These are phyloP conservation scores for Silene vulgaris DNA, from an alignment of 179 eudicot genomes.

Conservation along the genomic window DNA sequence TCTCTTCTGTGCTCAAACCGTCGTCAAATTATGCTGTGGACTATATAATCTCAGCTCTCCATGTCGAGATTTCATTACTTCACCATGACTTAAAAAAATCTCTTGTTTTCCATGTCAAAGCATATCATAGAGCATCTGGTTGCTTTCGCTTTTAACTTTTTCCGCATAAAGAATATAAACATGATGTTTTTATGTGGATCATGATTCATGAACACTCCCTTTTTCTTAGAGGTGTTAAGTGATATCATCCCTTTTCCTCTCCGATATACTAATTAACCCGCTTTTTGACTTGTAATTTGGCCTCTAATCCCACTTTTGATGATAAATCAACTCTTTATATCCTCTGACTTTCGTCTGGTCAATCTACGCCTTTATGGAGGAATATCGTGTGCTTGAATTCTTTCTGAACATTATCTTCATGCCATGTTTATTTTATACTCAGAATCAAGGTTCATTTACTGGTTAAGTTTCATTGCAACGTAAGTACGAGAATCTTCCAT, in stretches of 20 bases:
- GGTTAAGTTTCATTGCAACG: neutral
- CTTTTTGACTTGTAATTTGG: conserved; percentile 15
- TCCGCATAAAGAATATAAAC: conserved; percentile 21
- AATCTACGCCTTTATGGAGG: conserved; percentile 10
- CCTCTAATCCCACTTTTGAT: conserved; percentile 21
- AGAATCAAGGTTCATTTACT: neutral
- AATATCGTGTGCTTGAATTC: conserved; percentile 17
- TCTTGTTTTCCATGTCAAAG: conserved; percentile 15
- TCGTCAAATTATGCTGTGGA: too few species aligned
- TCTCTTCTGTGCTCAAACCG: too few species aligned
- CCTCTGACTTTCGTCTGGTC: conserved; percentile 23
- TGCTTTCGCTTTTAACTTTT: conserved; percentile 13
- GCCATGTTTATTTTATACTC: conserved; percentile 8
- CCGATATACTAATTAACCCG: conserved; percentile 5
- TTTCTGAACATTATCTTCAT: conserved; percentile 18
- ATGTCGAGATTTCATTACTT: neutral
- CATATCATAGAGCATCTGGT: conserved; percentile 21
- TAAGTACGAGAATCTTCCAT: neutral
- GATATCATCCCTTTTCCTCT: neutral
- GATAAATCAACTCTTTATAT: conserved; percentile 19
- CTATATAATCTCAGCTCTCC: neutral
- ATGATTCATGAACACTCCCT: conserved; percentile 17
- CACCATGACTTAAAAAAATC: conserved; percentile 11
- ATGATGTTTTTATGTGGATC: conserved; percentile 20
- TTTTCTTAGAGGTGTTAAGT: conserved; percentile 18